phyloP scores from a whole-genome alignment of 148 eudicot genomes.

The Mesembryanthemum crystallinum region DNA sequence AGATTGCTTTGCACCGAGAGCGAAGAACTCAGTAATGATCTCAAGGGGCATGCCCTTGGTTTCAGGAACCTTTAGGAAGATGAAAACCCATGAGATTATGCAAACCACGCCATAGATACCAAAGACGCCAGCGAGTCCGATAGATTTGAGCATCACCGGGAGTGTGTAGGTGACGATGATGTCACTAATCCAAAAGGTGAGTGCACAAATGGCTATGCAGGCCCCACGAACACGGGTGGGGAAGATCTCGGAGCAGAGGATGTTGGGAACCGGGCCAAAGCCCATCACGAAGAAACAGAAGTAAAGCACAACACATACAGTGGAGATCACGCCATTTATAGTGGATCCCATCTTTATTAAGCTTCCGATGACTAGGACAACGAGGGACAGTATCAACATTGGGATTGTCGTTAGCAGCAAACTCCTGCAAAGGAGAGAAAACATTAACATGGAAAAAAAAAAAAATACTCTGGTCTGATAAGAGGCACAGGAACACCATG shows the following conservation, averaged over 20 bases:
- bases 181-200: conserved; percentile 50
- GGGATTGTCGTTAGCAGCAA: conserved; percentile 53
- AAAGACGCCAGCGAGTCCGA: conserved; percentile 56
- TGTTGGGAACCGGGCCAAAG: conserved; percentile 58
- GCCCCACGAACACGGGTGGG: conserved; percentile 58
- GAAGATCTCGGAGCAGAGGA: conserved; percentile 57
- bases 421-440: conserved; percentile 30
- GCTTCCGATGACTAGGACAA: conserved; percentile 39
- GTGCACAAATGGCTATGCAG: conserved; percentile 61
- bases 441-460: no score
- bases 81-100: conserved; percentile 44
- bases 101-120: conserved; percentile 46
- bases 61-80: conserved; percentile 58
- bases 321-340: conserved; percentile 39
- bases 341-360: conserved; percentile 38
- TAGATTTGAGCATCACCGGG: conserved; percentile 42
- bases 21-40: conserved; percentile 58
- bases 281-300: conserved; percentile 59
- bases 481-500: neutral
- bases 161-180: conserved; percentile 54
- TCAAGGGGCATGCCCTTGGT: conserved; percentile 69
- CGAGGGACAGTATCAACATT: conserved; percentile 36
- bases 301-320: conserved; percentile 45
- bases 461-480: neutral
- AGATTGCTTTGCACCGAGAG: conserved; percentile 47